phyloP scores from a whole-genome alignment of 177 flowering plant genomes.

The Telopea speciosissima region DNA sequence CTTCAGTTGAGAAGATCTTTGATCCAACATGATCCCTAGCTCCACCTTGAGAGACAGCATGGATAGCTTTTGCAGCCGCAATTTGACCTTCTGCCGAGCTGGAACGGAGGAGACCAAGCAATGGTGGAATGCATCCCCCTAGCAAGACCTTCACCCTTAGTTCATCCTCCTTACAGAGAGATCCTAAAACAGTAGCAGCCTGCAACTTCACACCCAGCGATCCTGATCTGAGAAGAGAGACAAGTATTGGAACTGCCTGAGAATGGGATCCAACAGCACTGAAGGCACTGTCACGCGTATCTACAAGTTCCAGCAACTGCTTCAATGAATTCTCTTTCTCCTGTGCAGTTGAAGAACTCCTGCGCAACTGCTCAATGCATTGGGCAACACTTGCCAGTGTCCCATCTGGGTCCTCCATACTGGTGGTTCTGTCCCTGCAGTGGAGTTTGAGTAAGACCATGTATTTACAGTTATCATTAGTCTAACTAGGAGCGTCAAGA shows the following conservation, averaged over 20 bases:
- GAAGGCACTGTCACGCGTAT: conserved; percentile 76
- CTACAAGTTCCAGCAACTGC: conserved; percentile 77
- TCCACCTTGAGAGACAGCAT: conserved; percentile 94
- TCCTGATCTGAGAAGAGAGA: conserved; percentile 83
- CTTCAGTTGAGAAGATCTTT: conserved; percentile 95
- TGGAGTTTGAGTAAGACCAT: conserved; percentile 10
- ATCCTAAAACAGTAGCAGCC: conserved; percentile 87
- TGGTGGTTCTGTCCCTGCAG: conserved; percentile 70
- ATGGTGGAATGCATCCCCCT: conserved; percentile 95
- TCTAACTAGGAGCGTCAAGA: too few species aligned
- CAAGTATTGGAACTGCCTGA: conserved; percentile 90
- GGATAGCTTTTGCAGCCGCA: conserved; percentile 91
- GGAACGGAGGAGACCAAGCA: conserved; percentile 88
- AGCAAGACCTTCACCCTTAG: conserved; percentile 81
- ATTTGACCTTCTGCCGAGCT: conserved; percentile 79
- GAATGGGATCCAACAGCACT: conserved; percentile 95
- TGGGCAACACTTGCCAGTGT: conserved; percentile 97
- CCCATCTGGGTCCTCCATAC: conserved; percentile 98
- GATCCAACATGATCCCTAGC: conserved; percentile 93
- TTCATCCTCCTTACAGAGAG: conserved; percentile 93
- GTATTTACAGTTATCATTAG: background rate
- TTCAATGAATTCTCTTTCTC: conserved; percentile 76
- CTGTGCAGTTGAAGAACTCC: conserved; percentile 64
- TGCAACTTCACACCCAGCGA: conserved; percentile 71
- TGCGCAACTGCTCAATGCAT: conserved; percentile 92